Percentiles rank a stretch among this genome's conserved stretches.
phyloP scores from a whole-genome alignment of 2,329 filamentous ascomycete genomes.

The Mycosphaerella sp. region DNA sequence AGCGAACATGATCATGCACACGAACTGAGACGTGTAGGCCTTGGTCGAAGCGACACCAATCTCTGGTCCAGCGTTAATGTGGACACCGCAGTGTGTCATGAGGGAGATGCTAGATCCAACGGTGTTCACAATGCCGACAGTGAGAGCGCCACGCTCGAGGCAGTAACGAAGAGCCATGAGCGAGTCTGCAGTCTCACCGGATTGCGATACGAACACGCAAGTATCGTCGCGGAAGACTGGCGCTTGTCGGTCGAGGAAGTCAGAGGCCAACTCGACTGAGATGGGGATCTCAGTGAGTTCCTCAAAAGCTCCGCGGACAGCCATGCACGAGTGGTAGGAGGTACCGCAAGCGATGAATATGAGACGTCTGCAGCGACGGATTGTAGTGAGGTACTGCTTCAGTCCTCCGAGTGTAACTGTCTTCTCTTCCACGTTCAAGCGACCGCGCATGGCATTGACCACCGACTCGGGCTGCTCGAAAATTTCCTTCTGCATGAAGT shows the following conservation, averaged over 20 bases:
- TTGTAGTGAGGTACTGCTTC: conserved; percentile 92
- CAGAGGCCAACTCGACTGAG: conserved; percentile 90
- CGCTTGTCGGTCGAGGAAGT: conserved; percentile 94
- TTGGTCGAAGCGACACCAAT: conserved; percentile 99
- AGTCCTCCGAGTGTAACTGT: conserved; percentile 92
- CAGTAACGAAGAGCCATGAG: conserved; percentile 97
- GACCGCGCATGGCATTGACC: conserved; percentile 99
- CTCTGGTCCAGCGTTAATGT: conserved; percentile 97
- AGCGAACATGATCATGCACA: conserved; percentile 99
- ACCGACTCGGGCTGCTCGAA: conserved; percentile 99
- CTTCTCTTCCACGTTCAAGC: conserved; percentile 88
- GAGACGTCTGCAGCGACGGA: conserved; percentile 90
- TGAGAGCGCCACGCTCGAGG: conserved; percentile 92
- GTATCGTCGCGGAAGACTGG: conserved; percentile 99
- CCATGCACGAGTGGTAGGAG: conserved; percentile 99
- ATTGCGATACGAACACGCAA: conserved; percentile 97
- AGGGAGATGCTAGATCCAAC: conserved; percentile 98
- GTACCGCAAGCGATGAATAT: conserved; percentile 99
- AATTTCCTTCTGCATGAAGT: conserved; percentile 99
- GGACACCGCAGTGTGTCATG: conserved; percentile 98
- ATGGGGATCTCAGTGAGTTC: conserved; percentile 98
- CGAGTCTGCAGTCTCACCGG: conserved; percentile 96
- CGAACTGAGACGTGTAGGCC: conserved; percentile 98
- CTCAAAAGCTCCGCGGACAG: conserved; percentile 94
- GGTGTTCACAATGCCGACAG: conserved; percentile 97